These are phyloP conservation scores for Globisporangium megalacanthum DNA, from an alignment of 352 stramenopile genomes.

Conservation along the genomic window DNA sequence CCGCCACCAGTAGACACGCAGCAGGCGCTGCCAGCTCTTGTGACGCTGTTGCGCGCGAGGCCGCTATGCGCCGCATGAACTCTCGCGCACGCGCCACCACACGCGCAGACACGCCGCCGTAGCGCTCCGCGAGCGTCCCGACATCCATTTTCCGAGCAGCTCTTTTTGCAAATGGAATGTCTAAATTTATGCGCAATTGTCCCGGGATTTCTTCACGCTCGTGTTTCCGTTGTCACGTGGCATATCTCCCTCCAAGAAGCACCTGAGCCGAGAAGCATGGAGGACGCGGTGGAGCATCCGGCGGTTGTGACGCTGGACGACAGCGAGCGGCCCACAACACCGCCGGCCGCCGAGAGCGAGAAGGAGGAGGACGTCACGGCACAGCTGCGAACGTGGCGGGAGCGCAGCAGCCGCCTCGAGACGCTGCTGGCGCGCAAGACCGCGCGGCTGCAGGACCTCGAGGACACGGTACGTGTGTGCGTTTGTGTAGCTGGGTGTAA, in stretches of 20 bases:
- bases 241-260: no score
- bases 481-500: not conserved
- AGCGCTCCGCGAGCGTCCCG: constrained; percentile 31
- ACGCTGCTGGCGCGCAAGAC: constrained; percentile 64
- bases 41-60: constrained; percentile 27
- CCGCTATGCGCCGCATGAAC: constrained; percentile 41
- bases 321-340: constrained; percentile 3
- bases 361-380: constrained; percentile 20
- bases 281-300: not conserved
- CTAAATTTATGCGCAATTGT: no score
- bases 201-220: no score
- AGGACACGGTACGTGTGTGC: constrained; percentile 47
- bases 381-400: constrained; percentile 54
- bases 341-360: not conserved
- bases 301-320: not conserved
- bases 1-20: constrained; percentile 60
- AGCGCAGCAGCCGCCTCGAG: constrained; percentile 54
- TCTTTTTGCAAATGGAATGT: not conserved
- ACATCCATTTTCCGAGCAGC: constrained; percentile 39
- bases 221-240: no score
- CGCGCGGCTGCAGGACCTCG: constrained; percentile 65
- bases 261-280: not conserved
- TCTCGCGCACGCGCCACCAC: constrained; percentile 47
- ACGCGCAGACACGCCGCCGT: constrained; percentile 46
- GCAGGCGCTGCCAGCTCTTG: constrained; percentile 36